phyloP scores from a whole-genome alignment of 306 rosid genomes.

The Echinosophora koreensis region DNA sequence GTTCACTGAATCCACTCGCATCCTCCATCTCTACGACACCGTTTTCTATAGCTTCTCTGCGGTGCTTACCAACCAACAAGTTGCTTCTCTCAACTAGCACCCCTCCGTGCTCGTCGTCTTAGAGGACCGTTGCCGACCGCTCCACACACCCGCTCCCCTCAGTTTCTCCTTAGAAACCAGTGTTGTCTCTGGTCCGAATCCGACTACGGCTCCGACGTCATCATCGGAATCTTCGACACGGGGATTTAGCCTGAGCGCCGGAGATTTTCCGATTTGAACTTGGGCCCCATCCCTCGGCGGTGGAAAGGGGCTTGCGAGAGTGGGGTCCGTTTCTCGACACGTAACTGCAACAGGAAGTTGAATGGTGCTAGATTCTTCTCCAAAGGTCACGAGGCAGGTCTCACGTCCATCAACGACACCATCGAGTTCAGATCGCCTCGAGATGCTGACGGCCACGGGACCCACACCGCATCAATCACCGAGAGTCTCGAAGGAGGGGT shows the following conservation, averaged over 20 bases:
- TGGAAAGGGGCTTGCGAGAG: too few relatives aligned
- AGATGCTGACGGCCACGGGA: slow-evolving; percentile 87
- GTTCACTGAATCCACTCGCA: slow-evolving; percentile 60
- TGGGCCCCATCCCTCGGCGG: too few relatives aligned
- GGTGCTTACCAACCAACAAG: slow-evolving; percentile 46
- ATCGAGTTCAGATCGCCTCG: slow-evolving; percentile 73
- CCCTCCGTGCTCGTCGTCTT: too few relatives aligned
- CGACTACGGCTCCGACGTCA: slow-evolving; percentile 75
- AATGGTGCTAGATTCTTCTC: slow-evolving; percentile 73
- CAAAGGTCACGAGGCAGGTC: slow-evolving; percentile 68
- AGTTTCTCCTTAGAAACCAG: slow-evolving; percentile 74
- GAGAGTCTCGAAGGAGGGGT: slow-evolving; percentile 48
- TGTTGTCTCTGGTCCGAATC: slow-evolving; percentile 80
- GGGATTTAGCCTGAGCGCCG: too few relatives aligned
- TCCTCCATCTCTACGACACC: slow-evolving; percentile 71
- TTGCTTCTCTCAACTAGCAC: too few relatives aligned
- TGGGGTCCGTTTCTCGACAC: slow-evolving; percentile 51
- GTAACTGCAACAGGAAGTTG: slow-evolving; percentile 63
- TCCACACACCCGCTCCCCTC: slow-evolving; percentile 85
- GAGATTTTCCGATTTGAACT: too few relatives aligned
- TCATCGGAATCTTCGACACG: slow-evolving; percentile 69
- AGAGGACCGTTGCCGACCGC: slow-evolving; percentile 68
- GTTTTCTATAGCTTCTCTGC: slow-evolving; percentile 84
- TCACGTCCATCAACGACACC: slow-evolving; percentile 49
- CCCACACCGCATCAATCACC: slow-evolving; percentile 78